These are phyloP conservation scores for Pleurotus eryngii DNA, from an alignment of 768 basidiomycete genomes.

Conservation along the genomic window DNA sequence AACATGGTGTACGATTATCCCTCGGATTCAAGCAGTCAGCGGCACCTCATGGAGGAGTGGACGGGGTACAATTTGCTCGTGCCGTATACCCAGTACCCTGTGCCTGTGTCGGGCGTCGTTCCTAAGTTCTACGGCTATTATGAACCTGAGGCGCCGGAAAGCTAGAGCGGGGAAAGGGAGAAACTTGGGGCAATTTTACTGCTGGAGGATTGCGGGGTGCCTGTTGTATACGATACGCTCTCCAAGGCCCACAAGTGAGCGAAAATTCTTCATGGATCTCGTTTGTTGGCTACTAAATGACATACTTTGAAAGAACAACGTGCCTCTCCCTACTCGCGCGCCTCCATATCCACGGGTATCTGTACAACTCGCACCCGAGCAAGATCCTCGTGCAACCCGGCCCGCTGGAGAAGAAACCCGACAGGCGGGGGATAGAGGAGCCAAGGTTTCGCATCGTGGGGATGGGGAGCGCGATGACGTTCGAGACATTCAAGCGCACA, in stretches of 20 bases:
- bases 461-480: constrained; percentile 24
- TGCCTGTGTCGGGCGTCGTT: constrained; percentile 37
- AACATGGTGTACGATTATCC: background rate
- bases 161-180: background rate
- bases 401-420: constrained; percentile 24
- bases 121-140: constrained; percentile 55
- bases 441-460: constrained; percentile 38
- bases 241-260: constrained; percentile 12
- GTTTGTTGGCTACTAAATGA: background rate
- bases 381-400: constrained; percentile 45
- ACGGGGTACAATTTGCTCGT: constrained; percentile 30
- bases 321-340: constrained; percentile 33
- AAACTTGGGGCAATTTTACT: constrained; percentile 38
- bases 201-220: constrained; percentile 44
- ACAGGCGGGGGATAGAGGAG: constrained; percentile 10
- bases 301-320: constrained; percentile 10
- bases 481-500: background rate
- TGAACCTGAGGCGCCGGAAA: constrained; percentile 15
- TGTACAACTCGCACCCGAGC: constrained; percentile 39
- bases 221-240: constrained; percentile 23
- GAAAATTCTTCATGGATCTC: background rate
- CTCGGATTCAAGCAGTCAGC: constrained; percentile 11
- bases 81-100: constrained; percentile 20
- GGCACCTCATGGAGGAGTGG: constrained; percentile 29
- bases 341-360: constrained; percentile 34